A percentile compares a stretch with the other conserved stretches of the same genome.
phyloP scores from a whole-genome alignment of 1,284 basidiomycete species.

The Hemileia vastatrix region DNA sequence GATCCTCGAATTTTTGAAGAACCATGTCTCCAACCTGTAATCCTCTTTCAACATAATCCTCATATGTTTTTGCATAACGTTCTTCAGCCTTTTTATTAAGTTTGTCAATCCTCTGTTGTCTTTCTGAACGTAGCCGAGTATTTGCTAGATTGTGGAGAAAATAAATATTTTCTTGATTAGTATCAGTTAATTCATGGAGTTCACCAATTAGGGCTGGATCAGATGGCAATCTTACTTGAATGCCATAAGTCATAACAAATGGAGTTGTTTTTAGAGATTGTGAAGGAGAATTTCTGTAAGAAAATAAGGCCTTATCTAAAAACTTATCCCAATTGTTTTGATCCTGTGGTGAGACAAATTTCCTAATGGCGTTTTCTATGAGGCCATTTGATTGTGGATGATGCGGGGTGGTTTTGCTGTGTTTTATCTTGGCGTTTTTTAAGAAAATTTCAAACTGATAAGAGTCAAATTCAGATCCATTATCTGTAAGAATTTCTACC shows the following conservation, averaged over 20 bases:
- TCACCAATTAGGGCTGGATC: too few relatives aligned
- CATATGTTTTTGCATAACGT: too few relatives aligned
- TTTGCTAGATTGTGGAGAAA: too few relatives aligned
- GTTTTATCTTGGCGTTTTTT: background rate
- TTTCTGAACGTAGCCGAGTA: too few relatives aligned
- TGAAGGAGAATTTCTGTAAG: background rate
- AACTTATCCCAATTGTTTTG: conserved; percentile 1
- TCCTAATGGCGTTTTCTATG: background rate
- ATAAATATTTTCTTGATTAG: too few relatives aligned
- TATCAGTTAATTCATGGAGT: too few relatives aligned
- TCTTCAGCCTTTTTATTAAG: too few relatives aligned
- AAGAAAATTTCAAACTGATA: background rate
- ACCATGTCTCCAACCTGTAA: too few relatives aligned
- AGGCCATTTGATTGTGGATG: conserved; percentile 13
- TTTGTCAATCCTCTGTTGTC: too few relatives aligned
- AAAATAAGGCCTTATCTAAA: background rate
- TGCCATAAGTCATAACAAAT: conserved; percentile 6
- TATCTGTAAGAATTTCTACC: background rate
- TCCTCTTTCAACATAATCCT: too few relatives aligned
- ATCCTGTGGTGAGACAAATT: background rate
- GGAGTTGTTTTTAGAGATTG: background rate
- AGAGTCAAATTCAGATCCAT: background rate
- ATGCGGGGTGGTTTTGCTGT: background rate
- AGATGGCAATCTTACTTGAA: too few relatives aligned
- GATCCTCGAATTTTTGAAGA: too few relatives aligned